Evolutionary conservation across 1,139 yeast species (phyloP).

Genomic region (Suhomyces ambrosiae): DNA sequence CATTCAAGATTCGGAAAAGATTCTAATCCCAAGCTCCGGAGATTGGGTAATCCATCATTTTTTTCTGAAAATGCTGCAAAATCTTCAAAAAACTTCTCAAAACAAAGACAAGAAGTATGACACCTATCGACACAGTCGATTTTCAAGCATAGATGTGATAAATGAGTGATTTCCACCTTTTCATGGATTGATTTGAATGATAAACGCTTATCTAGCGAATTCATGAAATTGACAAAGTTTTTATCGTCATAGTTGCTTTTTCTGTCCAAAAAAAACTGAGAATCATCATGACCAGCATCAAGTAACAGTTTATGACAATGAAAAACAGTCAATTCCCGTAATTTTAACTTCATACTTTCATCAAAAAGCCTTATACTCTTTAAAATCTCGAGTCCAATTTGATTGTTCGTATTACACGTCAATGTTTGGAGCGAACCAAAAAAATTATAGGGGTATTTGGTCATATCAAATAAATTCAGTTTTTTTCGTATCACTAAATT

Average conservation of each 20-base stretch:
- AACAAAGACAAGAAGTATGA: constrained; percentile 33
- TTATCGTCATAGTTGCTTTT: constrained; percentile 1
- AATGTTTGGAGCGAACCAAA: constrained; percentile 32
- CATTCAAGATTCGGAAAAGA: constrained; percentile 41
- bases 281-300: constrained; percentile 12
- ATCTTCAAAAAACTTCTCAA: constrained; percentile 33
- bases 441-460: constrained; percentile 22
- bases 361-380: constrained; percentile 25
- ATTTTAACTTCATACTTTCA: constrained; percentile 26
- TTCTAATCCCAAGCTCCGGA: constrained; percentile 35
- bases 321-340: constrained; percentile 35
- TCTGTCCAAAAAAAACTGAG: constrained; percentile 5
- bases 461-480: constrained; percentile 24
- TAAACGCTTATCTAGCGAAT: constrained; percentile 25
- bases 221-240: constrained; percentile 16
- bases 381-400: constrained; percentile 35
- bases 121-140: constrained; percentile 34
- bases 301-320: constrained; percentile 36
- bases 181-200: constrained; percentile 25
- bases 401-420: constrained; percentile 37
- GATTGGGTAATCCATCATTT: constrained; percentile 35
- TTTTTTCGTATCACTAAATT: constrained; percentile 3
- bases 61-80: constrained; percentile 24
- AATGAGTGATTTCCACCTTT: constrained; percentile 29
- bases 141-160: constrained; percentile 31